phyloP scores from a whole-genome alignment of 2,329 filamentous ascomycete genomes.

The Pseudocercospora cruenta region DNA sequence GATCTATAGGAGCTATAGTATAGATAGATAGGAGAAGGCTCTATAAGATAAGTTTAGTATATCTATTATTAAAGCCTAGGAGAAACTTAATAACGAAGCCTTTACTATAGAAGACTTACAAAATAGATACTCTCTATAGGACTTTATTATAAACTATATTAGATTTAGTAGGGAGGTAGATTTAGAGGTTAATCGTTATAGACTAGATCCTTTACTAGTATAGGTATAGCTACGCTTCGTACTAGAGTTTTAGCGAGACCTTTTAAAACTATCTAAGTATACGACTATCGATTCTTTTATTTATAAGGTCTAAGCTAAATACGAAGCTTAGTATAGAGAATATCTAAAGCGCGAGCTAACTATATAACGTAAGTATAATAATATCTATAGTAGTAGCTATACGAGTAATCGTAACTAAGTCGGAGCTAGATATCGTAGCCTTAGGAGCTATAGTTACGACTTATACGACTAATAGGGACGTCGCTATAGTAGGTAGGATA shows the following conservation, averaged over 20 bases:
- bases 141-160: not conserved
- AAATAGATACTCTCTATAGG: not conserved
- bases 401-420: not conserved
- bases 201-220: not conserved
- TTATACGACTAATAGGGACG: not conserved
- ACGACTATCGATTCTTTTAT: not conserved
- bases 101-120: not conserved
- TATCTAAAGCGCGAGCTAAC: not conserved
- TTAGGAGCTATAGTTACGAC: not conserved
- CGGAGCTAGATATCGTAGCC: not conserved
- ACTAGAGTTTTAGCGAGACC: not conserved
- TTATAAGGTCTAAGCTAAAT: not conserved
- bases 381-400: not conserved
- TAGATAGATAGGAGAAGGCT: not conserved
- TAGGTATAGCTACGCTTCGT: not conserved
- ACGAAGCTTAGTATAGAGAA: not conserved
- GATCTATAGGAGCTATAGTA: not conserved
- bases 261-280: not conserved
- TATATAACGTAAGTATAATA: not conserved
- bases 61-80: not conserved
- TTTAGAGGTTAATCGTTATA: not conserved
- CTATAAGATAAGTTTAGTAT: not conserved
- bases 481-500: not conserved
- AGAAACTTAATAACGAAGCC: not conserved
- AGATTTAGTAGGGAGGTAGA: not conserved